Base-by-base conservation (phyloP, 1,284 basidiomycete genomes). In the Ustilago hordei region DNA sequence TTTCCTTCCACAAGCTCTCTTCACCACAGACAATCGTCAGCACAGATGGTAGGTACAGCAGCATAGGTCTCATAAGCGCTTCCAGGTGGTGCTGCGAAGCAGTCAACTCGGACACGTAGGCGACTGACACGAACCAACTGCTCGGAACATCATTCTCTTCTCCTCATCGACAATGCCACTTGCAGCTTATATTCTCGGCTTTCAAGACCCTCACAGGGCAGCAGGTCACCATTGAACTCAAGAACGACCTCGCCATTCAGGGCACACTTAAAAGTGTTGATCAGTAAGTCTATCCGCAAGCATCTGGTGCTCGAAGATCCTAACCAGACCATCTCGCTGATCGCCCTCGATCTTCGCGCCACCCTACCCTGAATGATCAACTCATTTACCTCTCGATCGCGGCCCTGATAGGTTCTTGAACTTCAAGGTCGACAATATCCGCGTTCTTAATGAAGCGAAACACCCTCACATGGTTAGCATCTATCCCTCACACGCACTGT, bases 141-240 rank as follows among this genome's bases (percentile, higher is more conserved):
- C 34, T 23, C 13, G 31, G 13, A 28, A 39, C 8, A 19, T 8
- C 34, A 9, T 17, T n/a, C 43, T n/a, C 45, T 45, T 11, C 9
- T 54, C 17, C 50, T 19, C 8, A 11, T 48, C 35, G 1, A 23
- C 50, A 15, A 13, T 28, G 23, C 23, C 23, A 28, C 23, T 3
- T 45, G 12, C 84, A 95, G 95, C 91, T 96, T 81, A 96, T 96
- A 82, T 96, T 96, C 88, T 95, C 94, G 55, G 95, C 98, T 52
- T 99, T 99, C 92, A 99, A 99, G 89, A 99, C 96, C 15, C 91
- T 99, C 58, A 98, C 96, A 4, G 95, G 97, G 87, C 95, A 98
- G 86, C 91, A 92, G 81, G 79, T 82, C 48, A 97, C 95, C 17
- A 95, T 99, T 81, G 96, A 99, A 87, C 92, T 99, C 84, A 99